phyloP scores from a whole-genome alignment of 2,329 filamentous ascomycete genomes.

The Sclerotinia borealis region DNA sequence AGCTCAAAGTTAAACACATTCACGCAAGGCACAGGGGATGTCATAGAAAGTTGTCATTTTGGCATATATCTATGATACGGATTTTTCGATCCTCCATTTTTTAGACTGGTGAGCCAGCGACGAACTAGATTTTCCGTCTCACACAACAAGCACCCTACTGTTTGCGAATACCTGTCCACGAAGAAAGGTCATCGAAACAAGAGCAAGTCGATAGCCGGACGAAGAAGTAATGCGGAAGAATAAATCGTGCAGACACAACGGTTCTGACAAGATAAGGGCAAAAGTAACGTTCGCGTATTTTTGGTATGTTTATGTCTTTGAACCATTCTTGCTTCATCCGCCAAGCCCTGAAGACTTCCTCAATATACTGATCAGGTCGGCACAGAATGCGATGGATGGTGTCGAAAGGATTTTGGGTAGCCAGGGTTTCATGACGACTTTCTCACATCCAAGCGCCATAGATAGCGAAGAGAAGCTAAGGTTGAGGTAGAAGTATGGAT shows the following conservation, averaged over 20 bases:
- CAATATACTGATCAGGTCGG: background rate
- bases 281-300: background rate
- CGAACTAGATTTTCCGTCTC: background rate
- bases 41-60: background rate
- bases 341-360: constrained; percentile 6
- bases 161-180: background rate
- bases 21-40: background rate
- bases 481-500: constrained; percentile 11
- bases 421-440: background rate
- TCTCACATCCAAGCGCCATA: constrained; percentile 2
- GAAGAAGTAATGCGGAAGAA: background rate
- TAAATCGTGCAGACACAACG: background rate
- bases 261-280: background rate
- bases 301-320: background rate
- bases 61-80: constrained; percentile 3
- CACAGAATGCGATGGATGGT: background rate
- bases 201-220: background rate
- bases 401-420: background rate
- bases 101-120: background rate
- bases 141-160: background rate
- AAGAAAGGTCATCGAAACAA: background rate
- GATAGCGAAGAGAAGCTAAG: background rate
- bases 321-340: background rate
- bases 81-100: background rate
- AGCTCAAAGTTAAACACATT: background rate